phyloP scores from a whole-genome alignment of 192 early-diverging fungal genomes.

The Lobosporangium transversale region DNA sequence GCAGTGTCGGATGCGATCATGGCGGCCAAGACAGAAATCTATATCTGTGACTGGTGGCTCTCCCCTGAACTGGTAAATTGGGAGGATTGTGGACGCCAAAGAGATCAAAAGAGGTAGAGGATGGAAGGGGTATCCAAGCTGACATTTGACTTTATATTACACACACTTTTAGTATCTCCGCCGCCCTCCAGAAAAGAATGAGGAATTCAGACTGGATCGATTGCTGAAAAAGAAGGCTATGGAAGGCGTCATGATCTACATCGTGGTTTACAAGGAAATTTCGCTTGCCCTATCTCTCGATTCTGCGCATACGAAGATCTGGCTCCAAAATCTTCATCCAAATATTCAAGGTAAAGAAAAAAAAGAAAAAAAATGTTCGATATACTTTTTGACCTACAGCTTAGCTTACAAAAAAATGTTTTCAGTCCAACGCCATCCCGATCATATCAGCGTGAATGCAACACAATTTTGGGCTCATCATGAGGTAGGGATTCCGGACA shows the following conservation, averaged over 20 bases:
- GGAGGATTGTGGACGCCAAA: too few species aligned
- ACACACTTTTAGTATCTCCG: constrained; percentile 67
- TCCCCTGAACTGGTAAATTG: constrained; percentile 82
- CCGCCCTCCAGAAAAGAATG: constrained; percentile 76
- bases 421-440: constrained; percentile 84
- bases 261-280: constrained; percentile 91
- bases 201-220: constrained; percentile 82
- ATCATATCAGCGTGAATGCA: constrained; percentile 75
- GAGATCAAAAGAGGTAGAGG: too few species aligned
- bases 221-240: constrained; percentile 83
- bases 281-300: constrained; percentile 78
- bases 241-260: constrained; percentile 88
- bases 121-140: too few species aligned
- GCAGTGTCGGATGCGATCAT: constrained; percentile 80
- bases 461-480: constrained; percentile 92
- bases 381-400: too few species aligned
- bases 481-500: constrained; percentile 46
- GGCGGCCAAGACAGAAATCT: constrained; percentile 76
- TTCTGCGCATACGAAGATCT: constrained; percentile 79
- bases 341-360: constrained; percentile 73
- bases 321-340: constrained; percentile 73
- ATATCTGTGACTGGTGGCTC: constrained; percentile 92
- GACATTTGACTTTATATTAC: too few species aligned
- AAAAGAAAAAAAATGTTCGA: not conserved
- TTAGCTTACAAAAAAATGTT: too few species aligned